Percentiles rank a stretch among this genome's conserved stretches.
These are phyloP conservation scores for Hortiboletus rubellus DNA, from an alignment of 1,284 basidiomycete genomes.

Conservation along the genomic window DNA sequence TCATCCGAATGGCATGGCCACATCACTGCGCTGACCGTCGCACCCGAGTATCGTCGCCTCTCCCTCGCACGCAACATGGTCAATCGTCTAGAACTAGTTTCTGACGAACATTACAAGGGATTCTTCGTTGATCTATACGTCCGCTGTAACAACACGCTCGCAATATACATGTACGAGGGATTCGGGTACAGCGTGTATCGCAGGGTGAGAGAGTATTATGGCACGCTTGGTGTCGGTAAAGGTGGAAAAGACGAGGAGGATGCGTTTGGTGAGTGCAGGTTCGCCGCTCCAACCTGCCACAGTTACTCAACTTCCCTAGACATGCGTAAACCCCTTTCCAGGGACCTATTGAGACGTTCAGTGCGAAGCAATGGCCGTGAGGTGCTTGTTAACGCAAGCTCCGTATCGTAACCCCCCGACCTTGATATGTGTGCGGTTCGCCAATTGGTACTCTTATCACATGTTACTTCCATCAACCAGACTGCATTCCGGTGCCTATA, in stretches of 20 bases:
- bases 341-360: slow-evolving; percentile 62
- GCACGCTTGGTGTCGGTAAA: slow-evolving; percentile 65
- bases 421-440: slow-evolving; percentile 8
- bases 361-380: slow-evolving; percentile 71
- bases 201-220: slow-evolving; percentile 85
- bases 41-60: slow-evolving; percentile 87
- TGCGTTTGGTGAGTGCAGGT: slow-evolving; percentile 73
- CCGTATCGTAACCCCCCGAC: slow-evolving; percentile 51
- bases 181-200: slow-evolving; percentile 88
- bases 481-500: slow-evolving; percentile 27
- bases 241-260: slow-evolving; percentile 82
- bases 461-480: slow-evolving; percentile 7
- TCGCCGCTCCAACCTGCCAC: neutral
- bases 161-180: slow-evolving; percentile 83
- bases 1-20: slow-evolving; percentile 83
- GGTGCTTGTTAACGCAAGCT: slow-evolving; percentile 68
- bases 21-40: slow-evolving; percentile 88
- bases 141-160: slow-evolving; percentile 75
- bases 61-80: slow-evolving; percentile 83
- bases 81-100: slow-evolving; percentile 77
- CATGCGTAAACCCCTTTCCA: slow-evolving; percentile 82
- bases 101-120: slow-evolving; percentile 72
- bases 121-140: slow-evolving; percentile 93
- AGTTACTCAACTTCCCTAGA: slow-evolving; percentile 48
- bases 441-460: slow-evolving; percentile 6